Conservation (phyloP, 352 stramenopile genomes). For the Elongisporangium undulatum region DNA sequence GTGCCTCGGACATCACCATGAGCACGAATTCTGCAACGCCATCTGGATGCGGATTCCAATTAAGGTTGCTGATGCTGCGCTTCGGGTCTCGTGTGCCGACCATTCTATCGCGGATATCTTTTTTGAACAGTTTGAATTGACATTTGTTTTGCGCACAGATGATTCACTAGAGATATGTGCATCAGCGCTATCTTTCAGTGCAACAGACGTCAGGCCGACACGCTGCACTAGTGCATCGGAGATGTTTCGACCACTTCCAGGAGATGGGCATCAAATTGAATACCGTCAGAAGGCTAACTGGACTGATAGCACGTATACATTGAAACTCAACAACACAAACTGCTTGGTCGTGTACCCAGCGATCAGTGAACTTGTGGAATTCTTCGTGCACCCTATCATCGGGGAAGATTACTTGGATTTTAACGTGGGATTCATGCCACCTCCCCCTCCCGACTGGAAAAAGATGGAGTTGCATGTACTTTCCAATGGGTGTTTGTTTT, state of each 20-base stretch:
- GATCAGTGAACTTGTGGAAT: slow-evolving; percentile 53
- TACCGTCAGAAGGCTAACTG: slow-evolving; percentile 77
- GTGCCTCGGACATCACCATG: slow-evolving; percentile 68
- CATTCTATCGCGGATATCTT: slow-evolving; percentile 67
- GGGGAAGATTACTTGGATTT: slow-evolving; percentile 43
- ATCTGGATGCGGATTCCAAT: slow-evolving; percentile 82
- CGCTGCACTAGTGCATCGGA: slow-evolving; percentile 54
- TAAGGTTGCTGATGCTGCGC: slow-evolving; percentile 65
- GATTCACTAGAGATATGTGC: slow-evolving; percentile 72
- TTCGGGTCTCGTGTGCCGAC: slow-evolving; percentile 60
- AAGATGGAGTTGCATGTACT: slow-evolving; percentile 74
- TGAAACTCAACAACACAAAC: slow-evolving; percentile 75
- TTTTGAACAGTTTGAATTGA: slow-evolving; percentile 78
- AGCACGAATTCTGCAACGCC: slow-evolving; percentile 50
- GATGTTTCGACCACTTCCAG: slow-evolving; percentile 60
- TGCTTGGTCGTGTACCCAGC: slow-evolving; percentile 71
- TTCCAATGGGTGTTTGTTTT: slow-evolving; percentile 69
- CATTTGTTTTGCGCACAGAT: slow-evolving; percentile 74
- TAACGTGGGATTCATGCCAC: slow-evolving; percentile 64
- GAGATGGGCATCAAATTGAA: slow-evolving; percentile 70
- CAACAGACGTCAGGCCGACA: slow-evolving; percentile 55
- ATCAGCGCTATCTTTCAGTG: slow-evolving; percentile 50
- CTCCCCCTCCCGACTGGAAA: slow-evolving; percentile 60
- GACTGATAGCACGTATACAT: slow-evolving; percentile 66
- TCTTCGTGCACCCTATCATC: slow-evolving; percentile 64